A percentile compares a stretch with the other conserved stretches of the same genome.
These are phyloP conservation scores for Beauveria pseudobassiana DNA, from an alignment of 2,329 filamentous ascomycete species.

Conservation along the genomic window DNA sequence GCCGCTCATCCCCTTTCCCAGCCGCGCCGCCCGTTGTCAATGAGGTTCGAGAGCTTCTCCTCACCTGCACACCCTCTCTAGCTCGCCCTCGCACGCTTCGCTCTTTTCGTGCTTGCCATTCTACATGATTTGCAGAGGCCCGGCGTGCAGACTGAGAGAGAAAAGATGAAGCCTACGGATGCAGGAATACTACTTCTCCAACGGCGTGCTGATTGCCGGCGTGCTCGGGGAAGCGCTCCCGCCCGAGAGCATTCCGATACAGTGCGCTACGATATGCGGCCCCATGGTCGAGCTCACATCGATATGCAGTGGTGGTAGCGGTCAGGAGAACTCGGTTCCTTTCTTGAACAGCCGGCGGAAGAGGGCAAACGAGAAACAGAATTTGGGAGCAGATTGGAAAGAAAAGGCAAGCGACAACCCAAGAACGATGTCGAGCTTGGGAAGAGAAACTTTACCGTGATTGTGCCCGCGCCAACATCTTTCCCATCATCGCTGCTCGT, in stretches of 20 bases:
- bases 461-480: constrained; percentile 25
- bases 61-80: background rate
- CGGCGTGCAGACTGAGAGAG: background rate
- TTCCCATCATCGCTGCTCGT: constrained; percentile 17
- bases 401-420: background rate
- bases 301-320: constrained; percentile 22
- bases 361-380: background rate
- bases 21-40: background rate
- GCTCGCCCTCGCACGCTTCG: background rate
- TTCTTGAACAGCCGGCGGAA: background rate
- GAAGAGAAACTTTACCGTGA: constrained; percentile 22
- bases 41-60: background rate
- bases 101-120: background rate
- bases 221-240: constrained; percentile 24
- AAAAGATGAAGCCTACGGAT: constrained; percentile 22
- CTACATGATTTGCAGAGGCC: background rate
- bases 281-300: constrained; percentile 35
- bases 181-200: constrained; percentile 20
- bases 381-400: background rate
- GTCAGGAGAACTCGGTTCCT: background rate
- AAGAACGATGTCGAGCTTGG: background rate
- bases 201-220: constrained; percentile 20
- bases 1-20: background rate
- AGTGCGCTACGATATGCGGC: constrained; percentile 34
- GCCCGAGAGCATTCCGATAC: constrained; percentile 29